These are phyloP conservation scores for Syncephalastrum sp. DNA, from an alignment of 371 early-diverging fungal species.

Conservation along the genomic window DNA sequence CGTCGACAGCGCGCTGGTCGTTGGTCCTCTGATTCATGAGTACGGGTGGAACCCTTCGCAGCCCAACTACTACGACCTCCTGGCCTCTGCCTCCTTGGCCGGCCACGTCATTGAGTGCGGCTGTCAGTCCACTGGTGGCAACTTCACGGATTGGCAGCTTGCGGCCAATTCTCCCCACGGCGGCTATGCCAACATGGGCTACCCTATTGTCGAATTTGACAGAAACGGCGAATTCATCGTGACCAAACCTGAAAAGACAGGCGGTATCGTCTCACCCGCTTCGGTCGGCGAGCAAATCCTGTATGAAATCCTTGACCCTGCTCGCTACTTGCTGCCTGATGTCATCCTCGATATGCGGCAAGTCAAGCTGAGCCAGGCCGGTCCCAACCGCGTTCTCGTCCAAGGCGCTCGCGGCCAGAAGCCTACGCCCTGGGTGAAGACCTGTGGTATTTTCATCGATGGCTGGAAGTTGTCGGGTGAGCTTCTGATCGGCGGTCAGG, in stretches of 20 bases:
- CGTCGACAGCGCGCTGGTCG: conserved; percentile 68
- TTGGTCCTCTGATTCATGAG: conserved; percentile 61
- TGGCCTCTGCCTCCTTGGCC: conserved; percentile 70
- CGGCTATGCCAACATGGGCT: conserved; percentile 74
- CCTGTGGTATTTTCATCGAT: conserved; percentile 69
- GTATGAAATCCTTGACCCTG: conserved; percentile 75
- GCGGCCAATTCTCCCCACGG: conserved; percentile 58
- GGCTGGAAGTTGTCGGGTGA: conserved; percentile 70
- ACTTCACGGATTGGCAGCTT: conserved; percentile 75
- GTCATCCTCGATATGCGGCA: conserved; percentile 71
- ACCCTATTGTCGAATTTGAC: conserved; percentile 68
- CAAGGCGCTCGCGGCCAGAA: conserved; percentile 65
- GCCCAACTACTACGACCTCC: conserved; percentile 54
- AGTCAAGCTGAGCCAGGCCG: conserved; percentile 57
- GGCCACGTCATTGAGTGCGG: conserved; percentile 82
- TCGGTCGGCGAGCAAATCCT: conserved; percentile 73
- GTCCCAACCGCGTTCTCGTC: conserved; percentile 61
- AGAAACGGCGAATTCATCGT: conserved; percentile 60
- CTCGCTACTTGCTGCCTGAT: conserved; percentile 69
- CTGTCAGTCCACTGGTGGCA: conserved; percentile 76
- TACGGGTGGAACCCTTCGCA: conserved; percentile 45
- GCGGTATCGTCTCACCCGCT: conserved; percentile 64
- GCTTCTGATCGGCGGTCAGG: conserved; percentile 66
- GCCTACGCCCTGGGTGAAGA: conserved; percentile 68
- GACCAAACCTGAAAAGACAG: conserved; percentile 71